phyloP scores from a whole-genome alignment of 257 asterid species.

The Mentha longifolia region DNA sequence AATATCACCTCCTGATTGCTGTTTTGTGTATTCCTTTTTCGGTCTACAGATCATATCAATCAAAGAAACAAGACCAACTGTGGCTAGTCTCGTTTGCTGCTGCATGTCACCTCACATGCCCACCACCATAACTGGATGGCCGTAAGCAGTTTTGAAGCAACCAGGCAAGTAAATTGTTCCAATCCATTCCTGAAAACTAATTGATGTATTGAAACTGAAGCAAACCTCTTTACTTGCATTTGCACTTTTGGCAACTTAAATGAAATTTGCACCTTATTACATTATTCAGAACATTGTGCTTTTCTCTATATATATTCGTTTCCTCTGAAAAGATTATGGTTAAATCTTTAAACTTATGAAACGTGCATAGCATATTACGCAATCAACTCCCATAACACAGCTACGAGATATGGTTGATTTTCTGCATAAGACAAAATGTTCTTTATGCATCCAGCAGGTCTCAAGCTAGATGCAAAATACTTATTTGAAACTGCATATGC shows the following conservation, averaged over 20 bases:
- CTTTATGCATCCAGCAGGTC: neutral
- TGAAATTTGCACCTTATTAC: neutral
- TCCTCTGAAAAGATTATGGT: neutral
- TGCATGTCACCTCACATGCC: slow-evolving; percentile 20
- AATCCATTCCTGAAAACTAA: slow-evolving; percentile 2
- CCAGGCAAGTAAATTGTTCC: slow-evolving; percentile 23
- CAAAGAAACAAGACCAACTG: slow-evolving; percentile 8
- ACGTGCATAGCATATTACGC: neutral
- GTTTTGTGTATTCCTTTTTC: slow-evolving; percentile 4
- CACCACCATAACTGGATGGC: slow-evolving; percentile 18
- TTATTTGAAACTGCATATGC: neutral
- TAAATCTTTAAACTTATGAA: neutral
- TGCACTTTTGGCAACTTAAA: neutral
- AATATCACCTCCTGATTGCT: slow-evolving; percentile 2
- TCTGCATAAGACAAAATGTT: neutral
- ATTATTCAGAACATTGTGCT: neutral
- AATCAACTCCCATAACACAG: neutral
- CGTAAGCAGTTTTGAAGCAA: neutral
- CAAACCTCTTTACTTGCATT: slow-evolving; percentile 5
- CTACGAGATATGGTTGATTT: neutral
- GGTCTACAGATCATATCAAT: slow-evolving; percentile 24
- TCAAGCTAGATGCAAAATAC: neutral
- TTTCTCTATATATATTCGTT: neutral
- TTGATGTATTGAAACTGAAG: slow-evolving; percentile 9
- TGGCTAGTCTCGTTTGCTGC: neutral